Evolutionary conservation across 768 basidiomycete genomes (phyloP).

Genomic region (Collybiopsis luxurians): DNA sequence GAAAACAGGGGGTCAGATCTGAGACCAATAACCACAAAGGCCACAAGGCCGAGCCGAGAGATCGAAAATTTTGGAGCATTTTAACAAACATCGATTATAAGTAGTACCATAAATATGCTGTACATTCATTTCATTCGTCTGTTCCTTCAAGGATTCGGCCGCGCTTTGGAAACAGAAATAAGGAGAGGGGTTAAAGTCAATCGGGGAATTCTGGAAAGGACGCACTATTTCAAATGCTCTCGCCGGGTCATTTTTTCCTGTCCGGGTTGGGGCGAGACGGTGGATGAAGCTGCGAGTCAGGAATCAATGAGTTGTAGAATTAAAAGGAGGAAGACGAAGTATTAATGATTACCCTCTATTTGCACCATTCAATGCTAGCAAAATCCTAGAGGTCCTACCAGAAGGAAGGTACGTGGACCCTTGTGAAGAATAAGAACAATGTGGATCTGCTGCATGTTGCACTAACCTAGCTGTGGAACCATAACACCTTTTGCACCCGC

Average conservation of each 20-base stretch:
- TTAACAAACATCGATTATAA: no score
- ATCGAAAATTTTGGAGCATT: no score
- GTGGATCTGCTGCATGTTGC: conserved; percentile 3
- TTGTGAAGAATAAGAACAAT: conserved; percentile 10
- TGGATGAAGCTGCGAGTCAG: no score
- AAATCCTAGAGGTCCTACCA: conserved; percentile 33
- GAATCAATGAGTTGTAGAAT: not conserved
- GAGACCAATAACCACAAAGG: not conserved
- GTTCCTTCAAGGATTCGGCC: no score
- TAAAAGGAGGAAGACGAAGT: not conserved
- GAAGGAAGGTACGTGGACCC: conserved; percentile 40
- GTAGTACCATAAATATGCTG: no score
- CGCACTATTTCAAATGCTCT: no score
- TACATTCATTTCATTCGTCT: no score
- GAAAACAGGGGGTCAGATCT: not conserved
- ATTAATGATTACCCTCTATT: conserved; percentile 29
- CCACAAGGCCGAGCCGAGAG: not conserved
- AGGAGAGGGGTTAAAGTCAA: no score
- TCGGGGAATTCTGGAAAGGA: no score
- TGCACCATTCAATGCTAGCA: conserved; percentile 31
- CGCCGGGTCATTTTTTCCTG: no score
- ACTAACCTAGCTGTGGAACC: conserved; percentile 62
- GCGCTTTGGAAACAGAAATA: no score
- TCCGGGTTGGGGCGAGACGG: no score
- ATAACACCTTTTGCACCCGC: conserved; percentile 58